Evolutionary conservation across 305 asterid genomes (phyloP).

Genomic region (Solanum hybrid): DNA sequence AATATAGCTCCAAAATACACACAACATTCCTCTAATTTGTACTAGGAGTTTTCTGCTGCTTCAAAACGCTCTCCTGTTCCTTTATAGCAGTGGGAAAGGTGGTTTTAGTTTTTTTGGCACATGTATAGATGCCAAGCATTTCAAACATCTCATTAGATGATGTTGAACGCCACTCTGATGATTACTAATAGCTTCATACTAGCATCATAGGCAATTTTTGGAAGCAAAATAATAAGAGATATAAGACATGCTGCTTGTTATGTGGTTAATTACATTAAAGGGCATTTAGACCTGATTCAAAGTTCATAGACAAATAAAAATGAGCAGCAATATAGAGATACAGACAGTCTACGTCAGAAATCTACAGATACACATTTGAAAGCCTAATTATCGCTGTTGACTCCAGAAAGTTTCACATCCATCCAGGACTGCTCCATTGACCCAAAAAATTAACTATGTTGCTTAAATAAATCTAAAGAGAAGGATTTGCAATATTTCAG

Average conservation of each 20-base stretch:
- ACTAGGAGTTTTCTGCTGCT: not conserved
- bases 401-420: not conserved
- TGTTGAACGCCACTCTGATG: not conserved
- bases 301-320: not conserved
- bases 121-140: not conserved
- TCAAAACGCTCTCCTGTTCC: not conserved
- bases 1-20: not conserved
- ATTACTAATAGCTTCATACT: not conserved
- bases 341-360: not conserved
- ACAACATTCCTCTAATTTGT: not conserved
- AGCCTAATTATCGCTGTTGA: not conserved
- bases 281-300: not conserved
- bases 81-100: not conserved
- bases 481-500: not conserved
- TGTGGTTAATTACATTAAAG: not conserved
- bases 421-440: not conserved
- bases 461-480: not conserved
- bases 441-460: not conserved
- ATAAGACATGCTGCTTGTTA: not conserved
- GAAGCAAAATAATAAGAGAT: not conserved
- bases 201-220: not conserved
- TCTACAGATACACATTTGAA: not conserved
- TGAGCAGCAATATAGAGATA: not conserved
- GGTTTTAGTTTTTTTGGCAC: not conserved
- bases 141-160: not conserved